Percentiles rank a stretch among this genome's conserved stretches.
These are phyloP conservation scores for Scheffersomyces parashehatae DNA, from an alignment of 1,139 yeast genomes.

Conservation along the genomic window DNA sequence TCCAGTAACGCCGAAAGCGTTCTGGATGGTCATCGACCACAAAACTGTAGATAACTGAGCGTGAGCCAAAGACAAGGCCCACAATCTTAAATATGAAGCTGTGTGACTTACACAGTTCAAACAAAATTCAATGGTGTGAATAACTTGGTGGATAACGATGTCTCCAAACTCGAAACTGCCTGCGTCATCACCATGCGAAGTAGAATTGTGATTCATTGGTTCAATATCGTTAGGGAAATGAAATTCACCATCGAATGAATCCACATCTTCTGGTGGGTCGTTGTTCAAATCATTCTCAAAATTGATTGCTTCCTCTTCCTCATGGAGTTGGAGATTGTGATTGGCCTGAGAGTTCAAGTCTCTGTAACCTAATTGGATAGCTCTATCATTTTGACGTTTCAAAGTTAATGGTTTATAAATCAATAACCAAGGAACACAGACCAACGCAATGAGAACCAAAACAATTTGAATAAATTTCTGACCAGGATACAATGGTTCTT, in stretches of 20 bases:
- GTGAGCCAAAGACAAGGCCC: constrained; percentile 81
- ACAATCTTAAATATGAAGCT: constrained; percentile 73
- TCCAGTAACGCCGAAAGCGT: constrained; percentile 54
- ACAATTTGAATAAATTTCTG: constrained; percentile 64
- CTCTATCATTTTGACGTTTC: constrained; percentile 37
- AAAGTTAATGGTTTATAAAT: constrained; percentile 61
- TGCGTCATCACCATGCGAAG: constrained; percentile 36
- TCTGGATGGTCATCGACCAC: constrained; percentile 77
- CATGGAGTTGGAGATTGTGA: constrained; percentile 32
- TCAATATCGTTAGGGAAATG: constrained; percentile 51
- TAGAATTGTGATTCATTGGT: constrained; percentile 30
- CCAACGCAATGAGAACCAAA: constrained; percentile 58
- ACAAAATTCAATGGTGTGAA: constrained; percentile 78
- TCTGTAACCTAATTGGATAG: constrained; percentile 35
- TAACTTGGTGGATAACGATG: constrained; percentile 76
- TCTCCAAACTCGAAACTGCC: constrained; percentile 69
- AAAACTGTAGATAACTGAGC: constrained; percentile 74
- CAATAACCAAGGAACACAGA: constrained; percentile 78
- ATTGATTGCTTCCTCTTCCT: constrained; percentile 35
- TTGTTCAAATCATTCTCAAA: constrained; percentile 24
- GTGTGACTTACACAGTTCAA: constrained; percentile 79
- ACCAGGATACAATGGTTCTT: constrained; percentile 63
- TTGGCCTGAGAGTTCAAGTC: constrained; percentile 36
- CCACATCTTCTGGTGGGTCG: constrained; percentile 18
- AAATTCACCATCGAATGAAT: constrained; percentile 35